Evolutionary conservation across 768 basidiomycete genomes (phyloP).

Genomic region (Sporobolomyces roseus): DNA sequence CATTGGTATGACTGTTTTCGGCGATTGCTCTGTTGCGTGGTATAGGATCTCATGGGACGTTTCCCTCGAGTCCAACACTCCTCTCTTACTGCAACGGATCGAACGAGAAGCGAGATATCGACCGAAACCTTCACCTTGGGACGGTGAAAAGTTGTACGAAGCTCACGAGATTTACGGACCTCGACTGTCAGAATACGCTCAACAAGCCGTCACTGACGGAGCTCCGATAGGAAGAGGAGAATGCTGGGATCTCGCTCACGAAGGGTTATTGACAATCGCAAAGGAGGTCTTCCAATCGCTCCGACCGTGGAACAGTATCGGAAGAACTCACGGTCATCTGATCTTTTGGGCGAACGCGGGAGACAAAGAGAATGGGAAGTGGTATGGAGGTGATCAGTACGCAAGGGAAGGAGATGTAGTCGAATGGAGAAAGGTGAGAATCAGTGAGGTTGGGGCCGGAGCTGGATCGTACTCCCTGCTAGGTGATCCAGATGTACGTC

Average conservation of each 20-base stretch:
- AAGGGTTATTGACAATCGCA: conserved; percentile 54
- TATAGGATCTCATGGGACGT: conserved; percentile 22
- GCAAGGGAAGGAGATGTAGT: conserved; percentile 59
- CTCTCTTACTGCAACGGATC: neutral
- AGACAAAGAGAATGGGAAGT: conserved; percentile 1
- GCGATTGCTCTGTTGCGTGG: conserved; percentile 20
- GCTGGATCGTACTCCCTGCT: conserved; percentile 44
- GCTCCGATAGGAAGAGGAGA: conserved; percentile 51
- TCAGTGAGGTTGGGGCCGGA: conserved; percentile 39
- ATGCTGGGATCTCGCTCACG: conserved; percentile 59
- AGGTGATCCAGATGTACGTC: conserved; percentile 54
- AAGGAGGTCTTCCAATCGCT: conserved; percentile 49
- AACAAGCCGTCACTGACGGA: conserved; percentile 53
- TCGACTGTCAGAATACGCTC: conserved; percentile 55
- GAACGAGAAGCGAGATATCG: conserved; percentile 28
- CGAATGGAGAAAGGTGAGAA: conserved; percentile 55
- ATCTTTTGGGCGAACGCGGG: conserved; percentile 56
- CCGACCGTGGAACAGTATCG: conserved; percentile 52
- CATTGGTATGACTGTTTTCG: conserved; percentile 13
- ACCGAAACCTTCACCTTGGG: conserved; percentile 5
- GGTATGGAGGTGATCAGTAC: conserved; percentile 53
- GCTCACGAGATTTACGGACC: conserved; percentile 57
- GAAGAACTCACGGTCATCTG: conserved; percentile 59
- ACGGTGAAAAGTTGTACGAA: conserved; percentile 48
- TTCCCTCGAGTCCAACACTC: neutral